Conservation (phyloP, 2,329 filamentous ascomycete genomes). For the Phyllosticta ampelicida region DNA sequence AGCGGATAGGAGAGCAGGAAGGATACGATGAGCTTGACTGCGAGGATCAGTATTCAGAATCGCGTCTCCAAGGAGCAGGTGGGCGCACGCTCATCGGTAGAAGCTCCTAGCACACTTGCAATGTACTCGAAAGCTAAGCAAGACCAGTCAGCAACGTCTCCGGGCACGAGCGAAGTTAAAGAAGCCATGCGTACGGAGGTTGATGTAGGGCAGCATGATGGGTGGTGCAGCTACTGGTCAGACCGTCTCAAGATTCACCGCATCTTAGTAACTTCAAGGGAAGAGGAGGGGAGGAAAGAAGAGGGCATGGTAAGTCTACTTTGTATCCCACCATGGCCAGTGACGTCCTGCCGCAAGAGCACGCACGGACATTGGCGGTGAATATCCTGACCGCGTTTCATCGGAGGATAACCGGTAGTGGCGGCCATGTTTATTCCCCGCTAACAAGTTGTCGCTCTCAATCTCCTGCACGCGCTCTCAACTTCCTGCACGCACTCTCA, state of each 20-base stretch:
- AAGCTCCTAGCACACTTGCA: constrained; percentile 47
- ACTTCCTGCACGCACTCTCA: neutral
- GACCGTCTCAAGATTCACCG: neutral
- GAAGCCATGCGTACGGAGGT: constrained; percentile 39
- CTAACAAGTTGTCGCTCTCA: neutral
- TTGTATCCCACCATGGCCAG: neutral
- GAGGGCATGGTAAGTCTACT: neutral
- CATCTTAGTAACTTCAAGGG: neutral
- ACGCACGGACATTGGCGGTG: neutral
- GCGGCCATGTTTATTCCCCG: neutral
- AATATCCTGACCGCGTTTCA: neutral
- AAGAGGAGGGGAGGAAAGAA: neutral
- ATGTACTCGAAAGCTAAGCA: constrained; percentile 50
- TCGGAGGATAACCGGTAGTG: constrained; percentile 4
- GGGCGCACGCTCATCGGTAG: constrained; percentile 51
- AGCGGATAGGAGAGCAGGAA: constrained; percentile 90
- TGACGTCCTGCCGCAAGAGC: constrained; percentile 12
- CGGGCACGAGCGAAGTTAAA: constrained; percentile 8
- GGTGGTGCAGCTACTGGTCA: neutral
- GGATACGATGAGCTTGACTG: constrained; percentile 86
- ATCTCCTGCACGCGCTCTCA: neutral
- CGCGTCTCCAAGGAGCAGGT: neutral
- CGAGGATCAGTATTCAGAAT: constrained; percentile 2
- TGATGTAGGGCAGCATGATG: constrained; percentile 53
- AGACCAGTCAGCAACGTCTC: neutral